These are phyloP conservation scores for Pyrus pyrifolia DNA, from an alignment of 306 rosid species.

Conservation along the genomic window DNA sequence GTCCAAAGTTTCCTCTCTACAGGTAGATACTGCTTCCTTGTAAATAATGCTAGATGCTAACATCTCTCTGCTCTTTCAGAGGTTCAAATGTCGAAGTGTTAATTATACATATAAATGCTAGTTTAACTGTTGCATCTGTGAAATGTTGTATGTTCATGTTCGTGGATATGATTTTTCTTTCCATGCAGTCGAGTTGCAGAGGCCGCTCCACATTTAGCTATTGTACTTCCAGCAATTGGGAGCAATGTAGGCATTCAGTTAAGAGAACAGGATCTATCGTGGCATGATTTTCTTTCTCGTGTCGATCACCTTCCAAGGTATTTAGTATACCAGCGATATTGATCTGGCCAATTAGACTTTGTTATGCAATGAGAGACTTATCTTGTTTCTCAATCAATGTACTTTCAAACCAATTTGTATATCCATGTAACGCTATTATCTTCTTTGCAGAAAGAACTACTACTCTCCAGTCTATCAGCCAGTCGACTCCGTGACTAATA, in stretches of 20 bases:
- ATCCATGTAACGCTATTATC: neutral
- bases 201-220: constrained; percentile 53
- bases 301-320: constrained; percentile 42
- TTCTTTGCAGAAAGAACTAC: constrained; percentile 48
- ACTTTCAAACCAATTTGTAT: neutral
- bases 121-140: neutral
- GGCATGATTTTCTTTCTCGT: constrained; percentile 64
- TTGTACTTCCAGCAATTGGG: constrained; percentile 70
- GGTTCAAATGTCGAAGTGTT: neutral
- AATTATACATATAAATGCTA: neutral
- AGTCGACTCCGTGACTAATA: constrained; percentile 57
- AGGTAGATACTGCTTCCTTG: constrained; percentile 40
- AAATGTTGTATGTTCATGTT: neutral
- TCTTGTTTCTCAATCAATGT: neutral
- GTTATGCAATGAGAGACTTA: neutral
- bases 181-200: constrained; percentile 66
- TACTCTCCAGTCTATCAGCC: constrained; percentile 58
- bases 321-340: neutral
- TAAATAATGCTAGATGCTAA: neutral
- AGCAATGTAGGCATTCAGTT: constrained; percentile 39
- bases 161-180: constrained; percentile 12
- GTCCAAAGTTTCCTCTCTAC: constrained; percentile 68
- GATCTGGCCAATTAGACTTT: neutral
- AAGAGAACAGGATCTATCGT: constrained; percentile 57
- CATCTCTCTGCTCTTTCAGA: neutral